Conservation (phyloP, 2,329 filamentous ascomycete genomes). For the Exophiala sp. region DNA sequence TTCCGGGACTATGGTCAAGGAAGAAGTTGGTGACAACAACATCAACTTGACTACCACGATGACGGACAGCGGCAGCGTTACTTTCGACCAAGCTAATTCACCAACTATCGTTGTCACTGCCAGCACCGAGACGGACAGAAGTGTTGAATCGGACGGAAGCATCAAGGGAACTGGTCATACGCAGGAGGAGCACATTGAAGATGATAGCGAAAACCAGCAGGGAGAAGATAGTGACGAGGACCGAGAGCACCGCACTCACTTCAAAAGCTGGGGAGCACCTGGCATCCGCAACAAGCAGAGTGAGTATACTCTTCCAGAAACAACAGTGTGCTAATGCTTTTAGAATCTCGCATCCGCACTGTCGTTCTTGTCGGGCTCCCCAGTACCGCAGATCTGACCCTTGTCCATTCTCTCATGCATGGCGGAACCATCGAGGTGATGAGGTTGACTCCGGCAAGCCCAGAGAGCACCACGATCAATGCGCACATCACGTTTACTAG, state of each 20-base stretch:
- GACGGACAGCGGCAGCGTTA: background rate
- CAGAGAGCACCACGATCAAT: conserved; percentile 13
- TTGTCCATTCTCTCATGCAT: conserved; percentile 38
- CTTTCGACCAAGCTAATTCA: background rate
- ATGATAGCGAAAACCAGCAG: conserved; percentile 1
- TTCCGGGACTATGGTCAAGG: background rate
- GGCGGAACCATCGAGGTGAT: conserved; percentile 39
- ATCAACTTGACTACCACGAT: background rate
- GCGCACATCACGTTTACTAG: conserved; percentile 38
- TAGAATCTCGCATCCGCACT: conserved; percentile 29
- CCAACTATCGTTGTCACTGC: conserved; percentile 12
- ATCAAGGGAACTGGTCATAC: background rate
- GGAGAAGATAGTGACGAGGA: conserved; percentile 25
- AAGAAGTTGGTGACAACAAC: background rate
- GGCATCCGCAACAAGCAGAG: conserved; percentile 29
- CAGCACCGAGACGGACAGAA: conserved; percentile 7
- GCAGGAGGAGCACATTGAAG: background rate
- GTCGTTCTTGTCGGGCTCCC: conserved; percentile 39
- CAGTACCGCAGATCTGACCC: conserved; percentile 29
- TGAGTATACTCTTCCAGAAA: background rate
- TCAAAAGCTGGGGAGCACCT: conserved; percentile 34
- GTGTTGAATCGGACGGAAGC: background rate
- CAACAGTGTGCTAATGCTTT: conserved; percentile 1
- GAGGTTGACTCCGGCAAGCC: conserved; percentile 19
- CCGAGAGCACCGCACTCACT: conserved; percentile 32